Evolutionary conservation across 106 monocot genomes (phyloP), one percentile per base, ranked within the genome.

Genomic region (Chionographis japonica): DNA sequence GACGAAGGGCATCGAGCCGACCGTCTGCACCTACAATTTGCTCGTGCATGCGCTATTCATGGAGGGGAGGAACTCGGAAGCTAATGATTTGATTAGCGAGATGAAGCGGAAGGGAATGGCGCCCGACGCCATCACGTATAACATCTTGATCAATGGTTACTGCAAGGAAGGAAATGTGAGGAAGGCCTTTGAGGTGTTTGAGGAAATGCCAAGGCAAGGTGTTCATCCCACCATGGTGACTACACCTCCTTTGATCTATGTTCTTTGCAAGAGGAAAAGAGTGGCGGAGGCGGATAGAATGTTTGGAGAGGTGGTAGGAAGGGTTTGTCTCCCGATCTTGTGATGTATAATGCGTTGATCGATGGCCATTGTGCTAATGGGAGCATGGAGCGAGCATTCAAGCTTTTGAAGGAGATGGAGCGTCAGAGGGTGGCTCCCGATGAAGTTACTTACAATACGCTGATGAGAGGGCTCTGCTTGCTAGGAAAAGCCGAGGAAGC

Each of bases 291-390:
- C 88, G n/a, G 79, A 95, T 61, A 80, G 52, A 40, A 36, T 95
- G 67, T 95, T 95, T 50, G 59, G 64, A 35, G 70, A 77, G 59
- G 75, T 72, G 8, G 51, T 71, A 0, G 41, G 19, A 76, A 78
- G 18, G 86, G 76, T 9, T 50, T 95, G 16, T 12, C 17, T 8
- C 91, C 86, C 5, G 88, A 95, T 63, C 19, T 86, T 40, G 84
- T 84, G 35, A 86, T 95, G 86, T 88, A 86, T 61, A 95, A 95
- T 82, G 84, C 88, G 3, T 58, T 95, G 67, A 89, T 95, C n/a
- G 84, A 86, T 67, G 91, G 95, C 9, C 80, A 88, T 58, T 91
- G 84, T 51, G 59, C 36, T 10, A 12, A 1, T 8, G 88, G 88
- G 3, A 78, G 82, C 39, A 84, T 86, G 72, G 74, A 84, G 9